phyloP scores from a whole-genome alignment of 768 basidiomycete species.

The Termitomyces sp. region DNA sequence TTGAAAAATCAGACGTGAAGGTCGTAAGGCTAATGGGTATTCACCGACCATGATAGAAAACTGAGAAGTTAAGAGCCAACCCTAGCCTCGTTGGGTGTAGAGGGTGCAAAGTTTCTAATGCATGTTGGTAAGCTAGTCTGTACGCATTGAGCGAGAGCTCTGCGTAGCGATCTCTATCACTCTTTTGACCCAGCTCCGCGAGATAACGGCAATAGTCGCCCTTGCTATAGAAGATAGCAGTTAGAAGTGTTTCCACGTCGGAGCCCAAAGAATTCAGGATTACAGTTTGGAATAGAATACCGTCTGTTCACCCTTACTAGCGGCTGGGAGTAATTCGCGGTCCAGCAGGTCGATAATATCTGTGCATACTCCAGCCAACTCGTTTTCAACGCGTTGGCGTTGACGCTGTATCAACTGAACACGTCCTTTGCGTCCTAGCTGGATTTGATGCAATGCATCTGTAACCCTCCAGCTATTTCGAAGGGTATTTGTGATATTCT shows the following conservation, averaged over 20 bases:
- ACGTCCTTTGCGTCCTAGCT: constrained; percentile 41
- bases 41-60: constrained; percentile 68
- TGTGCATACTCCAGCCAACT: constrained; percentile 72
- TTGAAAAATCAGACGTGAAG: not conserved
- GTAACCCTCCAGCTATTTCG: constrained; percentile 83
- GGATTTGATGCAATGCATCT: constrained; percentile 69
- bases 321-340: constrained; percentile 35
- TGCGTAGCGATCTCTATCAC: constrained; percentile 62
- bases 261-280: constrained; percentile 16
- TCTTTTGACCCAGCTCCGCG: constrained; percentile 75
- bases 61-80: constrained; percentile 89
- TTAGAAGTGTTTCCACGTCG: too few relatives aligned
- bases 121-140: constrained; percentile 82
- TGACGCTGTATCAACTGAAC: constrained; percentile 64
- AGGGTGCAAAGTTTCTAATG: constrained; percentile 62
- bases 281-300: constrained; percentile 92
- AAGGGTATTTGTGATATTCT: constrained; percentile 80
- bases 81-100: constrained; percentile 86
- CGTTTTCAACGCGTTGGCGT: constrained; percentile 69
- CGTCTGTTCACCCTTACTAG: constrained; percentile 71
- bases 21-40: not conserved
- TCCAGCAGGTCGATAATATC: constrained; percentile 74
- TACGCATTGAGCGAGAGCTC: constrained; percentile 79
- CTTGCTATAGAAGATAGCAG: constrained; percentile 18
- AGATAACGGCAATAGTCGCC: constrained; percentile 92